These are phyloP conservation scores for Suhomyces wounanorum DNA, from an alignment of 1,139 yeast species.

Conservation along the genomic window DNA sequence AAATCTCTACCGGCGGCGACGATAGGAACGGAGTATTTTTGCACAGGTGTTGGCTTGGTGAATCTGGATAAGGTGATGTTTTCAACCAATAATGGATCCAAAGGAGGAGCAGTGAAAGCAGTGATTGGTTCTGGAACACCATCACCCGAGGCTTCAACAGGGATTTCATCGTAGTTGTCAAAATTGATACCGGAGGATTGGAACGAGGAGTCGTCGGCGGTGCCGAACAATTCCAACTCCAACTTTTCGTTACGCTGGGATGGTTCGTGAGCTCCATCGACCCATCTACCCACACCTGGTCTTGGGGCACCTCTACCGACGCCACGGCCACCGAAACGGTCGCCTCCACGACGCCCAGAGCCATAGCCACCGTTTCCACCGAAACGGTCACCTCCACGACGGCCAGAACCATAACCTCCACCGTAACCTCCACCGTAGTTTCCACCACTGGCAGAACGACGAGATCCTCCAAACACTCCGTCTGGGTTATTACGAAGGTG, in stretches of 20 bases:
- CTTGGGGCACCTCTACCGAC: conserved; percentile 33
- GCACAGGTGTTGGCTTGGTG: conserved; percentile 97
- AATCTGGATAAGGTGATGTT: conserved; percentile 88
- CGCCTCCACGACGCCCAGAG: conserved; percentile 32
- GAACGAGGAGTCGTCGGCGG: conserved; percentile 75
- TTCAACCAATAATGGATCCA: conserved; percentile 82
- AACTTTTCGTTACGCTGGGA: conserved; percentile 69
- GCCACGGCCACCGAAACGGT: conserved; percentile 25
- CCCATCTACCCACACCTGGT: conserved; percentile 71
- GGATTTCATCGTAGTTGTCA: conserved; percentile 97
- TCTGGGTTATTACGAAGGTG: conserved; percentile 48
- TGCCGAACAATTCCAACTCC: conserved; percentile 86
- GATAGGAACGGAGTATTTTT: conserved; percentile 96
- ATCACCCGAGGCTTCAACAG: conserved; percentile 96
- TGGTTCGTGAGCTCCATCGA: conserved; percentile 86
- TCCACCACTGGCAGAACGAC: conserved; percentile 24
- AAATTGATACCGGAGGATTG: conserved; percentile 98
- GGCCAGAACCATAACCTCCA: conserved; percentile 18
- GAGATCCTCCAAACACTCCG: conserved; percentile 17
- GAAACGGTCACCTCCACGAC: conserved; percentile 12
- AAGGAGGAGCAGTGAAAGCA: conserved; percentile 87
- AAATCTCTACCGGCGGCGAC: conserved; percentile 94
- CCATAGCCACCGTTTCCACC: conserved; percentile 21
- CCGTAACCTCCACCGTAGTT: conserved; percentile 23
- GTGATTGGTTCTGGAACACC: conserved; percentile 93